phyloP scores from a whole-genome alignment of 345 rosid species.

The Draba incana region DNA sequence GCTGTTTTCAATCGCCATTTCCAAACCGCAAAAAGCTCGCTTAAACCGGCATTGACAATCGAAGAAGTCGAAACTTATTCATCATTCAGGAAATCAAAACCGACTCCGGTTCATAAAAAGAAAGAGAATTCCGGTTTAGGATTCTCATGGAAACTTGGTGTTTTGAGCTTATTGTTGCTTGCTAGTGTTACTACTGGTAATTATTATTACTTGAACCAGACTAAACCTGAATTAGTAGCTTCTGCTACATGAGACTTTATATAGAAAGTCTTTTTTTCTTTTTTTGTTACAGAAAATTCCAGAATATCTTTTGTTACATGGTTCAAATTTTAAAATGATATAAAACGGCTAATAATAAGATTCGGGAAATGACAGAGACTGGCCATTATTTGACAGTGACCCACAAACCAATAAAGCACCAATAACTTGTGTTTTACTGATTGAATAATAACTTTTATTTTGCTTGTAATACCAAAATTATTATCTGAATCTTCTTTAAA shows the following conservation, averaged over 20 bases:
- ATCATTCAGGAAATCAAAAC: conserved; percentile 54
- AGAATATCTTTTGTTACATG: conserved; percentile 18
- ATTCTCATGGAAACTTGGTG: conserved; percentile 43
- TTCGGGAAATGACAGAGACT: conserved; percentile 37
- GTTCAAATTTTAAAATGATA: conserved; percentile 26
- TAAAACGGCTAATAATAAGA: conserved; percentile 28
- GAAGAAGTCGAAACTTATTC: conserved; percentile 65
- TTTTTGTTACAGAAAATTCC: conserved; percentile 1
- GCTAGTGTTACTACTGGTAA: conserved; percentile 48
- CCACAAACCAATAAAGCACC: conserved; percentile 15
- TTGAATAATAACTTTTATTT: not conserved
- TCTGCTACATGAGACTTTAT: conserved; percentile 41
- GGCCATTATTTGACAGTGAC: conserved; percentile 26
- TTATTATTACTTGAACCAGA: conserved; percentile 44
- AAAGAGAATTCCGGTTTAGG: conserved; percentile 32
- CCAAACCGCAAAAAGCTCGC: conserved; percentile 57
- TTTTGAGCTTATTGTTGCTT: conserved; percentile 41
- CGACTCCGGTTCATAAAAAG: not conserved
- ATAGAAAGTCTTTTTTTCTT: not conserved
- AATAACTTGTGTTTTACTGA: conserved; percentile 7
- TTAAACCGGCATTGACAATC: conserved; percentile 75
- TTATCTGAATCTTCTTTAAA: not conserved
- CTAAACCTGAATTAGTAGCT: conserved; percentile 25
- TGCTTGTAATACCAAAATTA: conserved; percentile 1
- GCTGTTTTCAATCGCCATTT: conserved; percentile 69